These are phyloP conservation scores for Potentilla sterilis DNA, from an alignment of 306 rosid genomes.

Conservation along the genomic window DNA sequence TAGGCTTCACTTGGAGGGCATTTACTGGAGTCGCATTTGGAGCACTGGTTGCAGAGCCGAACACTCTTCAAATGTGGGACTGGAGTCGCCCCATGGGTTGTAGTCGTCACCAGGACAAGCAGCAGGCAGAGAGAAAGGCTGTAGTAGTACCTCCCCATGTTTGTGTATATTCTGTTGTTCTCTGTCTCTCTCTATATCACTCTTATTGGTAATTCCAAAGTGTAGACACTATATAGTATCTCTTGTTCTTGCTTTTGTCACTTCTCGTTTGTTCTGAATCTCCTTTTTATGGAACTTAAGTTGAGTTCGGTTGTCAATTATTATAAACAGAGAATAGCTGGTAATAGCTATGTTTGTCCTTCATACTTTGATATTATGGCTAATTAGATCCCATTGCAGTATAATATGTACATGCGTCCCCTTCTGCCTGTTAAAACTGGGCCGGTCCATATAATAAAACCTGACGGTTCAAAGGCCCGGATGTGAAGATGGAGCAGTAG, in stretches of 20 bases:
- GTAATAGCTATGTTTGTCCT: conserved; percentile 4
- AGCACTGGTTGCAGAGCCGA: conserved; percentile 34
- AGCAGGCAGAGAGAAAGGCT: conserved; percentile 13
- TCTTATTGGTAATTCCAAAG: background rate
- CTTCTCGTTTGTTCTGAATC: background rate
- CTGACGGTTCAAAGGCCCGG: too few species aligned
- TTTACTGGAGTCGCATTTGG: conserved; percentile 27
- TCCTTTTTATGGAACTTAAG: background rate
- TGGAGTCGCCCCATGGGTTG: background rate
- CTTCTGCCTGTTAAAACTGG: background rate
- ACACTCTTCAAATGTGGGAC: conserved; percentile 26
- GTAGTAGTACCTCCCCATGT: background rate
- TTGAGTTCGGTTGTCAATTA: background rate
- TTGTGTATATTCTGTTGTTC: background rate
- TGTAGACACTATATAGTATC: background rate
- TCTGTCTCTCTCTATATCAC: background rate
- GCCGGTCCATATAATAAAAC: background rate
- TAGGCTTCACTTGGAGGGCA: conserved; percentile 35
- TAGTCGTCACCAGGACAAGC: conserved; percentile 8
- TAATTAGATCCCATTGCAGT: background rate
- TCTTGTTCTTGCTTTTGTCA: conserved; percentile 26
- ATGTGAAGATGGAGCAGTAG: too few species aligned
- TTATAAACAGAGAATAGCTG: background rate
- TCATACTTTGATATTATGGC: background rate
- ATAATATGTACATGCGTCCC: background rate